A percentile compares a stretch with the other conserved stretches of the same genome.
Evolutionary conservation across 1,284 basidiomycete species (phyloP).

Genomic region (Ustilago tritici): DNA sequence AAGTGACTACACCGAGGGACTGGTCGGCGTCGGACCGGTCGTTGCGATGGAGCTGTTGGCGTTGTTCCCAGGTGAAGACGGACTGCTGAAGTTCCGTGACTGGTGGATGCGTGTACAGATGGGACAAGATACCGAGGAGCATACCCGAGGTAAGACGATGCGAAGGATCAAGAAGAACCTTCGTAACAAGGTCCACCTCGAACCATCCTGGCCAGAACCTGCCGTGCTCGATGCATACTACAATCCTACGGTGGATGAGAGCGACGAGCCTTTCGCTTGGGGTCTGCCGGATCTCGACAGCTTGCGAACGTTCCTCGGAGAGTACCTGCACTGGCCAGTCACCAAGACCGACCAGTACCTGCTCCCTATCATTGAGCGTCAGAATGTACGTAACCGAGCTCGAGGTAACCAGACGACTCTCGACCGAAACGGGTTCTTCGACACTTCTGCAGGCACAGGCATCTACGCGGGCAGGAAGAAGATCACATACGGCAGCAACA

Average conservation of each 20-base stretch:
- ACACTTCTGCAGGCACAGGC: conserved; percentile 72
- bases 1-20: conserved; percentile 96
- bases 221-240: conserved; percentile 89
- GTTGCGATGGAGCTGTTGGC: conserved; percentile 84
- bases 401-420: conserved; percentile 73
- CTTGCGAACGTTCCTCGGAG: conserved; percentile 79
- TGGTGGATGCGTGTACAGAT: conserved; percentile 98
- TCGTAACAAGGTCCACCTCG: conserved; percentile 77
- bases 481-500: conserved; percentile 84
- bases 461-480: conserved; percentile 81
- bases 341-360: conserved; percentile 91
- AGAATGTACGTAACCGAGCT: conserved; percentile 69
- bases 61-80: conserved; percentile 73
- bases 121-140: conserved; percentile 80
- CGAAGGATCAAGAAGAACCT: conserved; percentile 65
- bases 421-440: conserved; percentile 73
- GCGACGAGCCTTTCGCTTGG: conserved; percentile 96
- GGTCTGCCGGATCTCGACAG: conserved; percentile 90
- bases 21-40: conserved; percentile 94
- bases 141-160: conserved; percentile 73
- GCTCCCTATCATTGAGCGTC: conserved; percentile 85
- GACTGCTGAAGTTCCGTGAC: conserved; percentile 85
- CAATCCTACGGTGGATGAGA: conserved; percentile 87
- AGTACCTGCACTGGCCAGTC: conserved; percentile 87
- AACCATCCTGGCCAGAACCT: conserved; percentile 87